Evolutionary conservation across 164 flowering plant genomes (phyloP), one percentile per base, ranked within the genome.

Genomic region (Magnolia sinica): DNA sequence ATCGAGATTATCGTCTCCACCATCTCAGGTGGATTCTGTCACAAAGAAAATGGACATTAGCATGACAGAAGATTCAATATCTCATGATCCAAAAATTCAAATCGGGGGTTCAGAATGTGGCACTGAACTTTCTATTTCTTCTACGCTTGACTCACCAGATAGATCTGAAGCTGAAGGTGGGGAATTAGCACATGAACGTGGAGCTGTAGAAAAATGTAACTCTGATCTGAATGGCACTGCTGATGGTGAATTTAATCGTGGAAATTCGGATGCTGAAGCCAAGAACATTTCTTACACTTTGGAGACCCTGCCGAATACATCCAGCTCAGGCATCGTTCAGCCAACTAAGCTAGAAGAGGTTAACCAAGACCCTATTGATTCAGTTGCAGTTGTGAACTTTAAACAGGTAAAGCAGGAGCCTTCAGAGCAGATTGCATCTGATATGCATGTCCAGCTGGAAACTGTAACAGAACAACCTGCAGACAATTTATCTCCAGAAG

Each of bases 141-240:
- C 95, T 14, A 88, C 98, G 77, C 94, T 92, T 71, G 98, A 93
- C 85, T 89, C 95, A 63, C 92, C 92, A 10, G 92, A 89, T 77
- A 81, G 74, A 80, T 86, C 80, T 24, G 94, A 92, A 58, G 75
- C 66, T 64, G 76, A 64, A 68, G 75, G 58, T 68, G 76, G 65
- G 49, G 63, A 64, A 37, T 31, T 55, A 16, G 27, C 22, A 19
- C 51, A 58, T 55, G 73, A 68, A 11, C 14, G 8, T 31, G 31
- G 31, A 58, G 66, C 37, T 23, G 14, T 63, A 49, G 77, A 74
- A 16, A 74, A 79, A 63, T 64, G 20, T 19, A 27, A 16, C 20
- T 55, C 50, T 72, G 73, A 77, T 73, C 31, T 50, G 22, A 73
- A 78, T 65, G 74, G 31, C 23, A 49, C 23, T 22, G 18, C 27